Evolutionary conservation across 1,284 basidiomycete species (phyloP).

Genomic region (Ustilago lituana): DNA sequence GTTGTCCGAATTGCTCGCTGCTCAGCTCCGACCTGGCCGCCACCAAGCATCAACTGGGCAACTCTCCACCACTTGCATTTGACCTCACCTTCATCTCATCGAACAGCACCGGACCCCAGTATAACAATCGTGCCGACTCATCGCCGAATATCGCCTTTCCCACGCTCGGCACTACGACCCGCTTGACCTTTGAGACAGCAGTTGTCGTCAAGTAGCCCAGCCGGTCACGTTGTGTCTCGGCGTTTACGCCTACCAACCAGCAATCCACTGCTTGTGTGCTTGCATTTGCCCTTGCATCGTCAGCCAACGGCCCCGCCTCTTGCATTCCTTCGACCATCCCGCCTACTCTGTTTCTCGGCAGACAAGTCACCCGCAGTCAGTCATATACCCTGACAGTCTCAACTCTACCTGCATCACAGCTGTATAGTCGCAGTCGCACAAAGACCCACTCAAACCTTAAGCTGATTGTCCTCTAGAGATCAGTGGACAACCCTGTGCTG

Average conservation of each 20-base stretch:
- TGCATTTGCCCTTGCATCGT: slow-evolving; percentile 1
- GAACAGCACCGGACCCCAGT: slow-evolving; percentile 5
- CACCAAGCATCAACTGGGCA: slow-evolving; percentile 9
- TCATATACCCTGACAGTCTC: neutral
- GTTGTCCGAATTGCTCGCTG: neutral
- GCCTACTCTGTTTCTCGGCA: neutral
- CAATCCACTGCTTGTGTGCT: slow-evolving; percentile 7
- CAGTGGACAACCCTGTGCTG: too few species aligned
- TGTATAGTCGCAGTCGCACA: neutral
- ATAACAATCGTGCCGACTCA: slow-evolving; percentile 7
- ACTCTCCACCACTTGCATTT: neutral
- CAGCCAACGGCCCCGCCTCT: neutral
- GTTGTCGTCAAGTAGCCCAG: neutral
- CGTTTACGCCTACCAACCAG: slow-evolving; percentile 2
- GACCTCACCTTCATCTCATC: slow-evolving; percentile 6
- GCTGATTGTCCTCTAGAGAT: too few species aligned
- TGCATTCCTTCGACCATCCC: neutral
- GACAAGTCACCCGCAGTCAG: neutral
- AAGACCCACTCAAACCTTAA: neutral
- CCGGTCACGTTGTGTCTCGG: neutral
- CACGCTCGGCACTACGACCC: slow-evolving; percentile 13
- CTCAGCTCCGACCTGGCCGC: slow-evolving; percentile 2
- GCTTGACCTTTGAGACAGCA: neutral
- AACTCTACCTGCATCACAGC: neutral
- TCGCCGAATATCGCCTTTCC: slow-evolving; percentile 10